phyloP scores from a whole-genome alignment of 2,329 filamentous ascomycete species.

The Cercospora brassicicola region DNA sequence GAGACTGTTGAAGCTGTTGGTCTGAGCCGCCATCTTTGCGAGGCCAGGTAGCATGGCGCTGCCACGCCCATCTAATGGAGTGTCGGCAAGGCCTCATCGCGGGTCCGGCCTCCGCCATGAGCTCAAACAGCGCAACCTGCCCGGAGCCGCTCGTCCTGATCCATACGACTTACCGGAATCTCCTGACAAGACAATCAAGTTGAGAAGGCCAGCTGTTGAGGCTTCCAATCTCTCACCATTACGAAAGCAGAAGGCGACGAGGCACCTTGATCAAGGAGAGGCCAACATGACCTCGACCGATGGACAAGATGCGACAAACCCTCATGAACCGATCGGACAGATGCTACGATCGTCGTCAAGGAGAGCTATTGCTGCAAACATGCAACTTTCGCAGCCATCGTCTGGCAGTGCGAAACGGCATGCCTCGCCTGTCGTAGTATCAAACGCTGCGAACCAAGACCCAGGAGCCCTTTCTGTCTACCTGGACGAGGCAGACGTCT shows the following conservation, averaged over 20 bases:
- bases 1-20: background rate
- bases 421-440: background rate
- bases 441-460: background rate
- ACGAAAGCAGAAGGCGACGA: background rate
- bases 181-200: background rate
- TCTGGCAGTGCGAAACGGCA: background rate
- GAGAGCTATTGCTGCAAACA: background rate
- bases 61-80: background rate
- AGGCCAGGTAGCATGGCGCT: background rate
- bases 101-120: background rate
- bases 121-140: background rate
- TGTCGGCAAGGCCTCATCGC: background rate
- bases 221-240: background rate
- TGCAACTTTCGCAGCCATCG: background rate
- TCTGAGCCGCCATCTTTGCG: too few species aligned
- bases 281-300: background rate
- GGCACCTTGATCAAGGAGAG: background rate
- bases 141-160: conserved; percentile 4
- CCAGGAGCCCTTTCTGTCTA: background rate
- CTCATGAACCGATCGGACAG: background rate
- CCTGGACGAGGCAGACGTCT: background rate
- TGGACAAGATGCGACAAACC: background rate
- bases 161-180: background rate
- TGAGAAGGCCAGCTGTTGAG: background rate
- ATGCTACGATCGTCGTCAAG: too few species aligned